A percentile compares a stretch with the other conserved stretches of the same genome.
Conservation (phyloP, 371 early-diverging fungal genomes). For the Apophysomyces variabilis region DNA sequence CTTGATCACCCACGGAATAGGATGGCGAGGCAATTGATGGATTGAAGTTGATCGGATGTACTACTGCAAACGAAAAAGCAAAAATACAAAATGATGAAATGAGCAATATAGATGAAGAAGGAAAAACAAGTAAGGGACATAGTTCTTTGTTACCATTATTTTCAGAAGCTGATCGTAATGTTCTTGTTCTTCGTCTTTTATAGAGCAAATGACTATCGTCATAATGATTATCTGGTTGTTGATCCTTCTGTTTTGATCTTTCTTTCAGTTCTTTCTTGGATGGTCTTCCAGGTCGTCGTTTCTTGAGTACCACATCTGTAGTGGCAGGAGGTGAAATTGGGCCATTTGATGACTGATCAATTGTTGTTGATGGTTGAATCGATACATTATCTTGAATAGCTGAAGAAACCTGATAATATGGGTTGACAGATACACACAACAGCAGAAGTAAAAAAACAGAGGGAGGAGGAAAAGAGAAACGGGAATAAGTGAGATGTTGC, state of each 20-base stretch:
- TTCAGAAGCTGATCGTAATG: background rate
- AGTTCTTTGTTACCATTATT: constrained; percentile 2
- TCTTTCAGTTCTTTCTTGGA: constrained; percentile 14
- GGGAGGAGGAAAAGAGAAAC: background rate
- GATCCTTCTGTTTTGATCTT: constrained; percentile 15
- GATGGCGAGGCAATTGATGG: constrained; percentile 20
- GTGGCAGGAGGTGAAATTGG: constrained; percentile 21
- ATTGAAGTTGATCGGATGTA: background rate
- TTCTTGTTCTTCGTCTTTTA: constrained; percentile 24
- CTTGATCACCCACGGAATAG: constrained; percentile 41
- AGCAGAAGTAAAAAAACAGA: background rate
- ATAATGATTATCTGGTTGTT: constrained; percentile 6
- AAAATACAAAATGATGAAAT: background rate
- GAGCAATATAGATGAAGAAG: background rate
- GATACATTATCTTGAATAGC: constrained; percentile 7
- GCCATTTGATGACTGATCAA: constrained; percentile 3
- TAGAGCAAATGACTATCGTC: constrained; percentile 18
- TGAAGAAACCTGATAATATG: background rate
- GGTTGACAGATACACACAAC: background rate
- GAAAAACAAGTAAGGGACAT: background rate
- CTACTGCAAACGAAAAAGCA: background rate
- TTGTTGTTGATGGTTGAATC: background rate
- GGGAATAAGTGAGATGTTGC: background rate
- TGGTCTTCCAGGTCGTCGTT: constrained; percentile 18
- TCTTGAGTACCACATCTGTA: constrained; percentile 22